Percentiles rank a stretch among this genome's conserved stretches.
phyloP scores from a whole-genome alignment of 208 protist species.

The Leptomonas pyrrhocoris region DNA sequence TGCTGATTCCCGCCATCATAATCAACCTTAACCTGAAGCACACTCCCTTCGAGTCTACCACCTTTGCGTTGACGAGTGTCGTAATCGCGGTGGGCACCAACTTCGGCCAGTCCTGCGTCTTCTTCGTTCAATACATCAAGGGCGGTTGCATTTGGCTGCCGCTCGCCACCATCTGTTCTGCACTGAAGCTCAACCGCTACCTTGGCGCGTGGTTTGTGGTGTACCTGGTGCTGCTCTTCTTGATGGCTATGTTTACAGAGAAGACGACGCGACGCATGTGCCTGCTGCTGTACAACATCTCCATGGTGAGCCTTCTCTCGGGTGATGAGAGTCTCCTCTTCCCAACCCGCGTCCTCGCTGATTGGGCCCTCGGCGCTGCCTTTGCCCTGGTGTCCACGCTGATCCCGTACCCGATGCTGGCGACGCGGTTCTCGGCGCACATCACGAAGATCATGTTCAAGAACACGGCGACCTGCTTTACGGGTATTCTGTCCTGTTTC shows the following conservation, averaged over 20 bases:
- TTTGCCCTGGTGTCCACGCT: conserved; percentile 62
- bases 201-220: conserved; percentile 60
- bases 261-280: conserved; percentile 58
- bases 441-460: conserved; percentile 42
- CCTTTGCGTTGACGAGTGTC: conserved; percentile 58
- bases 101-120: conserved; percentile 52
- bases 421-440: conserved; percentile 38
- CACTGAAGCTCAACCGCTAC: conserved; percentile 46
- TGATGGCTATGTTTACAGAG: conserved; percentile 62
- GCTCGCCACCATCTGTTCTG: conserved; percentile 51
- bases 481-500: conserved; percentile 64
- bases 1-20: conserved; percentile 63
- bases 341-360: conserved; percentile 44
- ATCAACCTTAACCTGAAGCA: conserved; percentile 41
- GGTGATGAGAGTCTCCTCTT: conserved; percentile 41
- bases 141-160: conserved; percentile 72
- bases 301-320: conserved; percentile 50
- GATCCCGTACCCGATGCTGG: conserved; percentile 70
- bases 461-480: conserved; percentile 64
- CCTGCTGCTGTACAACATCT: conserved; percentile 71
- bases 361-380: conserved; percentile 63
- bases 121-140: conserved; percentile 63
- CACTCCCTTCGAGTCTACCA: conserved; percentile 48
- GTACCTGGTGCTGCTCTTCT: conserved; percentile 68
- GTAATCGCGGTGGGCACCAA: conserved; percentile 58